phyloP scores from a whole-genome alignment of 108 stramenopile species.

The Nitzschia sp. region DNA sequence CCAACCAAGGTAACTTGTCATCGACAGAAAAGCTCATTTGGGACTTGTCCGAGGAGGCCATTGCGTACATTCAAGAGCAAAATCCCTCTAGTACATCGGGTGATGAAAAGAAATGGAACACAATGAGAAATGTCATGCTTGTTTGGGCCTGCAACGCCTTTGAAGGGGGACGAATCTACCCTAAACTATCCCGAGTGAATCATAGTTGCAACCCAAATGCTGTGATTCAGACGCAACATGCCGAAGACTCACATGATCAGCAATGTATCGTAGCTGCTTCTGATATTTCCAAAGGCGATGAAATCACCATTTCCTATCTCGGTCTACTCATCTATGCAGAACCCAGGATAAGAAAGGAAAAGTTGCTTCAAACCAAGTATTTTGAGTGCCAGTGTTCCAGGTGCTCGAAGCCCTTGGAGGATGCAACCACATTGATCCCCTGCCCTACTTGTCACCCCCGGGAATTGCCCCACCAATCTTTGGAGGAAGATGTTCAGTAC shows the following conservation, averaged over 20 bases:
- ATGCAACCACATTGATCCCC: constrained; percentile 61
- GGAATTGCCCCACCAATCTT: constrained; percentile 39
- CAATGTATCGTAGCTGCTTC: constrained; percentile 53
- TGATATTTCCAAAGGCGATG: constrained; percentile 55
- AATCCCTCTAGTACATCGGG: constrained; percentile 4
- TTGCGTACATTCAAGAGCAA: constrained; percentile 44
- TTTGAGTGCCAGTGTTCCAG: constrained; percentile 72
- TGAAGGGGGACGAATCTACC: constrained; percentile 76
- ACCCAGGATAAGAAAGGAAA: constrained; percentile 42
- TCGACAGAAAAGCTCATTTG: constrained; percentile 43
- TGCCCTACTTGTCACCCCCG: constrained; percentile 73
- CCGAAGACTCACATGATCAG: constrained; percentile 20
- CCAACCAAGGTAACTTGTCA: constrained; percentile 24
- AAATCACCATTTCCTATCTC: constrained; percentile 79
- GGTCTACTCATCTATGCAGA: constrained; percentile 68
- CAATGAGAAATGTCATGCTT: constrained; percentile 45
- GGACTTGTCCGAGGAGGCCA: constrained; percentile 42
- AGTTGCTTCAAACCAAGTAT: constrained; percentile 57
- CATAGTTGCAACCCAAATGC: constrained; percentile 84
- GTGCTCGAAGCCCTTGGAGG: constrained; percentile 41
- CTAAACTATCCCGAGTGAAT: constrained; percentile 57
- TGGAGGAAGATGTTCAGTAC: constrained; percentile 81
- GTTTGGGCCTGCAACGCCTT: constrained; percentile 82
- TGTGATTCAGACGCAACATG: constrained; percentile 38
- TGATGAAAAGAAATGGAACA: constrained; percentile 24